phyloP scores from a whole-genome alignment of 2,329 filamentous ascomycete species.

The Microdochium bolleyi region DNA sequence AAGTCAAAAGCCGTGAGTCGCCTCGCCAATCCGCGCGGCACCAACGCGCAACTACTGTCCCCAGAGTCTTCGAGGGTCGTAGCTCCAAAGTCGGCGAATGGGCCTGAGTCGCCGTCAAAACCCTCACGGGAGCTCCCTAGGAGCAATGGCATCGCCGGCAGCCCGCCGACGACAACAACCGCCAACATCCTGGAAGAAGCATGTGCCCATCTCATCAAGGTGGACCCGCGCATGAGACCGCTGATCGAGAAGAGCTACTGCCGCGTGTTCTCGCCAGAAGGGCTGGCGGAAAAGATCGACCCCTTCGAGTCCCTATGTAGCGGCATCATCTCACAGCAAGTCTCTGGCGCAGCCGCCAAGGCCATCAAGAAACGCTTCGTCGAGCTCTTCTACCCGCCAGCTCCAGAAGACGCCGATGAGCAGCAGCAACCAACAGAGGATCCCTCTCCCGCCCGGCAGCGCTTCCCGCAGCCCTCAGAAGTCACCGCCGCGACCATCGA shows the following conservation, averaged over 20 bases:
- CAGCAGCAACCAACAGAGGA: not conserved
- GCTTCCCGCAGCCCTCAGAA: conserved; percentile 69
- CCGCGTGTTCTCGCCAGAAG: conserved; percentile 70
- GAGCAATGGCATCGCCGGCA: conserved; percentile 27
- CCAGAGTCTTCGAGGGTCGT: conserved; percentile 60
- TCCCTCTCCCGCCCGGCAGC: not conserved
- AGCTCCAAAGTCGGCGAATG: conserved; percentile 38
- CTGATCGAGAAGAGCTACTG: conserved; percentile 72
- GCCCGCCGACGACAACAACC: conserved; percentile 47
- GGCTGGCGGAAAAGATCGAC: conserved; percentile 77
- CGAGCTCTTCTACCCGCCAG: conserved; percentile 48
- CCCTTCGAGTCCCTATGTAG: conserved; percentile 78
- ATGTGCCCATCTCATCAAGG: conserved; percentile 61
- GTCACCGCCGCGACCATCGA: conserved; percentile 58
- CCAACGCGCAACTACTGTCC: conserved; percentile 65
- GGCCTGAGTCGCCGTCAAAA: conserved; percentile 37
- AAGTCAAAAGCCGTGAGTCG: conserved; percentile 36
- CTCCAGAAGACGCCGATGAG: conserved; percentile 21
- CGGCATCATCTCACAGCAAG: conserved; percentile 93
- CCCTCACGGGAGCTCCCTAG: conserved; percentile 28
- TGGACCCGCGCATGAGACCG: conserved; percentile 64
- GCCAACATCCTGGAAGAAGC: conserved; percentile 68
- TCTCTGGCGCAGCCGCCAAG: conserved; percentile 83
- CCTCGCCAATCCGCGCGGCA: conserved; percentile 54
- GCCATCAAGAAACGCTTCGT: conserved; percentile 86